Conservation (phyloP, 768 basidiomycete species). For the Termitomyces bulborhizus region DNA sequence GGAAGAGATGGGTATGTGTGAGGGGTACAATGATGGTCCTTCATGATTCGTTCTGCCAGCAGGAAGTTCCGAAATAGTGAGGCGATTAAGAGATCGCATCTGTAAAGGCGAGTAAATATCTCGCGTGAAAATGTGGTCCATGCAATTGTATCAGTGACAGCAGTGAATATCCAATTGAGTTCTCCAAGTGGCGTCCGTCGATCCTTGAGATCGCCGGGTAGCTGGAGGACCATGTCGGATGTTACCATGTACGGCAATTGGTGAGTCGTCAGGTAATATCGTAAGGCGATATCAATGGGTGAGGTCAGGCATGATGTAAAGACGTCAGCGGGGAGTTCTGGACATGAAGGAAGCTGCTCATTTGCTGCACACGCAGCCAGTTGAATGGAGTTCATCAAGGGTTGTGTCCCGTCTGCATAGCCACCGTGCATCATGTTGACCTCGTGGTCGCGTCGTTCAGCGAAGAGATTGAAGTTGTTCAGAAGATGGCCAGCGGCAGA, state of each 20-base stretch:
- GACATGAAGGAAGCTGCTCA: conserved; percentile 90
- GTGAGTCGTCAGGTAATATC: conserved; percentile 90
- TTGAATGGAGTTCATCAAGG: conserved; percentile 84
- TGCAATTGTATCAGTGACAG: conserved; percentile 97
- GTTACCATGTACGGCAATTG: conserved; percentile 76
- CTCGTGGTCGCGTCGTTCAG: conserved; percentile 70
- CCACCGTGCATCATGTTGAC: conserved; percentile 51
- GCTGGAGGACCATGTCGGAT: conserved; percentile 87
- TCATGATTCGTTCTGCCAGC: conserved; percentile 96
- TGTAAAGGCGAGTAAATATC: conserved; percentile 87
- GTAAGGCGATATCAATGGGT: conserved; percentile 95
- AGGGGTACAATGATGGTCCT: conserved; percentile 94
- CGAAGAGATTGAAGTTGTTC: conserved; percentile 80
- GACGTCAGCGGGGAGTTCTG: conserved; percentile 94
- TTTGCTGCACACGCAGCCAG: conserved; percentile 91
- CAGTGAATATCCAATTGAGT: conserved; percentile 99
- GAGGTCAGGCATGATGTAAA: conserved; percentile 98
- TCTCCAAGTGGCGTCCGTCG: conserved; percentile 94
- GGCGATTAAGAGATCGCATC: conserved; percentile 93
- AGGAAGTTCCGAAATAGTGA: conserved; percentile 97
- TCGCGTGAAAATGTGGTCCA: conserved; percentile 97
- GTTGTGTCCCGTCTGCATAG: conserved; percentile 54
- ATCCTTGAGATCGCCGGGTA: conserved; percentile 96
- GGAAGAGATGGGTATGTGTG: conserved; percentile 90
- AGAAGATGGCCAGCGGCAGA: conserved; percentile 95